Percentiles rank a stretch among this genome's conserved stretches.
Evolutionary conservation across 2,329 filamentous ascomycete genomes (phyloP).

Genomic region (Fusarium agapanthi): DNA sequence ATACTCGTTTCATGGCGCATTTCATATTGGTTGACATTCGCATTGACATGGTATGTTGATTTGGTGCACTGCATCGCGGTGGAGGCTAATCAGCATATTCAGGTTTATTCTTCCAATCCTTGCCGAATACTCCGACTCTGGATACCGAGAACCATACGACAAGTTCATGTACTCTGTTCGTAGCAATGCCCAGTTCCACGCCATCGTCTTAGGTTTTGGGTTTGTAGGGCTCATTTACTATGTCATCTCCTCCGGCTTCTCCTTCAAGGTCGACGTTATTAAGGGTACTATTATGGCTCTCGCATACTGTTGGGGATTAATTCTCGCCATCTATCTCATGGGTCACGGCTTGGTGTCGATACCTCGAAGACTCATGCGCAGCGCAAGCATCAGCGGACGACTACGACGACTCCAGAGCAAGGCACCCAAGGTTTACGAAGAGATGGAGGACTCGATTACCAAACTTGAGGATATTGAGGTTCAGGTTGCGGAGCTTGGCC

Average conservation of each 20-base stretch:
- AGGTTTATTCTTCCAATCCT: slow-evolving; percentile 92
- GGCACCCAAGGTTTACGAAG: slow-evolving; percentile 85
- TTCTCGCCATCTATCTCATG: slow-evolving; percentile 96
- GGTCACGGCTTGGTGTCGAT: slow-evolving; percentile 95
- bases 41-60: slow-evolving; percentile 80
- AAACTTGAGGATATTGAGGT: slow-evolving; percentile 82
- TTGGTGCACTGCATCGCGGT: background rate
- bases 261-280: slow-evolving; percentile 67
- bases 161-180: slow-evolving; percentile 86
- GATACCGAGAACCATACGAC: slow-evolving; percentile 85
- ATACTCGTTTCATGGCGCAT: slow-evolving; percentile 93
- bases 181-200: slow-evolving; percentile 88
- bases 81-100: slow-evolving; percentile 20
- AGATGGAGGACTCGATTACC: slow-evolving; percentile 83
- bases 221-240: slow-evolving; percentile 83
- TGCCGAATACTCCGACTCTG: slow-evolving; percentile 93
- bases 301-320: slow-evolving; percentile 91
- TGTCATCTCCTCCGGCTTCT: slow-evolving; percentile 78
- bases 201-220: slow-evolving; percentile 77
- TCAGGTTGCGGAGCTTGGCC: slow-evolving; percentile 80
- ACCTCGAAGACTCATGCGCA: slow-evolving; percentile 80
- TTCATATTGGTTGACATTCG: slow-evolving; percentile 96
- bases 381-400: slow-evolving; percentile 78
- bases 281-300: slow-evolving; percentile 92
- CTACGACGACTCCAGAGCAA: slow-evolving; percentile 79